Evolutionary conservation across 1,139 yeast genomes (phyloP), one percentile per base, ranked within the genome.

Genomic region (Saccharomyces hybrid): DNA sequence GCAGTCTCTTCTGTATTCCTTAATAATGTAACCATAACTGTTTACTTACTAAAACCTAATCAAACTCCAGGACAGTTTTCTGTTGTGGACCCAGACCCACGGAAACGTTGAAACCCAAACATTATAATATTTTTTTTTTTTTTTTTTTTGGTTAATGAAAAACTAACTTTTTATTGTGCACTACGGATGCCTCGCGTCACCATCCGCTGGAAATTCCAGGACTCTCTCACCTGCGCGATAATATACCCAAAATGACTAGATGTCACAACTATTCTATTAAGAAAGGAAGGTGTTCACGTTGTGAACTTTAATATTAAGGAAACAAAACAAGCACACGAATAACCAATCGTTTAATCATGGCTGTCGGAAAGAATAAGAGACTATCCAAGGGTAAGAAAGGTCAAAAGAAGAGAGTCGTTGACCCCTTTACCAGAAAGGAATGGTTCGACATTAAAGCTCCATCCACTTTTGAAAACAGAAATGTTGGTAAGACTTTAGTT

Each of bases 361-460:
- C 93, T 83, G 93, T 88, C 78, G 96, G 96, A 77, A 88, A 88
- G 88, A 88, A 88, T 79, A 88, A 88, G 90, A 86, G 96, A 84
- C 81, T 88, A 79, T 85, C 91, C 80, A 88, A 88, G 83, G 95
- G 95, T 78, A 88, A 88, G 89, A 88, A 88, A 80, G 95, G 95
- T 73, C 78, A 86, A 78, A 88, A 88, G 95, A 88, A 88, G 91
- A 88, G 84, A 85, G 89, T 84, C 75, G 91, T 87, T 69, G 96
- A 88, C 83, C 95, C 96, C 73, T 88, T 88, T 88, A 80, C 93
- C 84, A 86, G 87, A 77, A 88, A 88, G 81, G 96, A 88, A 73
- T 88, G 96, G 96, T 88, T 80, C 78, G 91, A 85, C 77, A 86
- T 88, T 80, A 88, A 88, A 82, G 96, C 96, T 66, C 96, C 96